Evolutionary conservation across 2,329 filamentous ascomycete species (phyloP).

Genomic region (Cercospora citrullina): DNA sequence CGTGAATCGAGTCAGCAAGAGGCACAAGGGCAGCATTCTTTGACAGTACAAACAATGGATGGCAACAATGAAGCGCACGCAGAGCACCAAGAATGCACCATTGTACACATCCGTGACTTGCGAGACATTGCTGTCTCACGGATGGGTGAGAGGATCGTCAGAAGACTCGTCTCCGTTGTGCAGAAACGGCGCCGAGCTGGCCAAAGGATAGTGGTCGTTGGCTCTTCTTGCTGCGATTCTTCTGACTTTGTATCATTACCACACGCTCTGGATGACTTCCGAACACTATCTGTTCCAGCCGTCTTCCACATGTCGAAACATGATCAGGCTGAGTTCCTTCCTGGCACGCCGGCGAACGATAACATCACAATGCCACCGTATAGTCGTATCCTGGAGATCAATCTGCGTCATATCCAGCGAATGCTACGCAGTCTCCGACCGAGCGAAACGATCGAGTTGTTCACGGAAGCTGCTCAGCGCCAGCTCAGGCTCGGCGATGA

Average conservation of each 20-base stretch:
- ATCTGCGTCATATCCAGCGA: constrained; percentile 63
- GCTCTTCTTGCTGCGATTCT: constrained; percentile 63
- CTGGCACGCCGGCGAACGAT: constrained; percentile 13
- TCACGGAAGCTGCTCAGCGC: constrained; percentile 20
- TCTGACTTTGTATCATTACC: constrained; percentile 4
- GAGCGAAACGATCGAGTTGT: constrained; percentile 24
- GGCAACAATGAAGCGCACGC: constrained; percentile 16
- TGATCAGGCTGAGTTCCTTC: constrained; percentile 19
- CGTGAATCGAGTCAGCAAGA: not conserved
- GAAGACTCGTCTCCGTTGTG: constrained; percentile 68
- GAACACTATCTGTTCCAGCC: constrained; percentile 57
- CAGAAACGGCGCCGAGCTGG: constrained; percentile 71
- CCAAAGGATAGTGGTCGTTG: constrained; percentile 72
- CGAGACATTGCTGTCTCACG: constrained; percentile 70
- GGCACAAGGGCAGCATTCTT: not conserved
- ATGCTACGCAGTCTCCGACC: constrained; percentile 57
- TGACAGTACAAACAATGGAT: not conserved
- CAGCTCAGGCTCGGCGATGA: constrained; percentile 35
- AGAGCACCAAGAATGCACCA: constrained; percentile 37
- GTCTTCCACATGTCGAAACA: constrained; percentile 37
- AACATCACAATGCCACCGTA: constrained; percentile 22
- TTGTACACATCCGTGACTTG: constrained; percentile 76
- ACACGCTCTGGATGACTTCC: constrained; percentile 46
- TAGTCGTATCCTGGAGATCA: constrained; percentile 51
- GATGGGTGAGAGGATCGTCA: constrained; percentile 69